phyloP scores from a whole-genome alignment of 148 eudicot species.

The Tetragonia tetragonoides region DNA sequence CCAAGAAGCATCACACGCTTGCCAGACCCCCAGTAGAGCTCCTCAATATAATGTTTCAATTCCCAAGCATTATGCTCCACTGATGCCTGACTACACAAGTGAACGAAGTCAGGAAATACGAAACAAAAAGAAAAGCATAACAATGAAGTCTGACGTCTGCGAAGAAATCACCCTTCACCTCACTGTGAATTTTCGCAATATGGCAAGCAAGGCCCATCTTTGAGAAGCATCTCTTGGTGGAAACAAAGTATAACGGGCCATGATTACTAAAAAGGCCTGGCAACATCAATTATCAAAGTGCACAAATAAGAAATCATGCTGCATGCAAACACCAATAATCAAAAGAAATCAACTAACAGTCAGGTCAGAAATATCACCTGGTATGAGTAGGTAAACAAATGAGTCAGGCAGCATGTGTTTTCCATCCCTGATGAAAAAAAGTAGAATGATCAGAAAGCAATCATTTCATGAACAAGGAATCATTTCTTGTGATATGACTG shows the following conservation, averaged over 20 bases:
- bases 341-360: background rate
- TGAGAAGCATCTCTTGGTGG: constrained; percentile 75
- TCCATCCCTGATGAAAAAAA: constrained; percentile 60
- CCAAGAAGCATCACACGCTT: constrained; percentile 94
- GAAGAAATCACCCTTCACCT: constrained; percentile 43
- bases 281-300: background rate
- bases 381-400: constrained; percentile 86
- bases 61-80: constrained; percentile 90
- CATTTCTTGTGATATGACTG: background rate
- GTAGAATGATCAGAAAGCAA: background rate
- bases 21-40: constrained; percentile 91
- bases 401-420: constrained; percentile 73
- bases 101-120: background rate
- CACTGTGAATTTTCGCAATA: constrained; percentile 92
- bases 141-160: background rate
- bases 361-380: constrained; percentile 42
- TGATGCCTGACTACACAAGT: constrained; percentile 52
- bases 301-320: background rate
- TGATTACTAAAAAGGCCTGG: constrained; percentile 96
- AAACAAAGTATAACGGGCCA: constrained; percentile 83
- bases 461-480: constrained; percentile 2
- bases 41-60: constrained; percentile 80
- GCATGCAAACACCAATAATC: background rate
- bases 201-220: constrained; percentile 97
- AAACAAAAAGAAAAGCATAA: background rate